Base-by-base conservation (phyloP, 495 filamentous ascomycete genomes). In the Aspergillus sclerotiicarbonarius region DNA sequence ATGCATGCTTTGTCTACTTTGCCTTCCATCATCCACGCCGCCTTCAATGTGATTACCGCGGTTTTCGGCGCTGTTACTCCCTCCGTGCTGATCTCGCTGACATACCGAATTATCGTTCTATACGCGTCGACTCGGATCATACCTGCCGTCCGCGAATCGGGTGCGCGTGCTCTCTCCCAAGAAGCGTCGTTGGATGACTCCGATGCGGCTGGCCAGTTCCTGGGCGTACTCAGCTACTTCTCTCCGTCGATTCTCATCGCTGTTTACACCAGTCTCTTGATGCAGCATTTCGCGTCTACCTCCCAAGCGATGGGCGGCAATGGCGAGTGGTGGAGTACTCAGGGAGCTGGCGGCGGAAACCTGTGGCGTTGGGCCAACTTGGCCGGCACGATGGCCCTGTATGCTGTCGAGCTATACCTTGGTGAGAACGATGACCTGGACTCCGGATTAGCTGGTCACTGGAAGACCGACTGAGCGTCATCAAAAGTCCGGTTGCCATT, bases 121-220 rank as follows among this genome's bases (percentile, higher is more conserved):
- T 98, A 97, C 72, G 89, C 91, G 54, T 89, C 90, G 9, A 96
- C 92, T n/a, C 86, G 92, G 48, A 97, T 98, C 62, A 96, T 98
- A 49, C 94, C 94, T 3, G 92, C 92, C 1, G 86, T 98, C 4
- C 84, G 89, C 20, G 91, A 96, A 66, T 85, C 87, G 21, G 92
- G 92, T 12, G 90, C 90, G 9, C 82, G 86, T 41, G 91, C 88
- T 8, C 78, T 96, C 19, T 87, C 88, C 56, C 84, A 94, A 55
- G 92, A 96, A 66, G 86, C 90, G 12, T 85, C 84, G 30, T 77
- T 96, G 25, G 90, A 96, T 53, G 93, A 97, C 58, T 83, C 80
- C 29, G 94, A 97, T 62, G 90, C 83, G 0, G 90, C 91, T 44
- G 87, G 87, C 59, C 86, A 87, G 57, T 69, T 95, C 6, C 74